phyloP scores from a whole-genome alignment of 2,329 filamentous ascomycete genomes.

The Nemania sp. region DNA sequence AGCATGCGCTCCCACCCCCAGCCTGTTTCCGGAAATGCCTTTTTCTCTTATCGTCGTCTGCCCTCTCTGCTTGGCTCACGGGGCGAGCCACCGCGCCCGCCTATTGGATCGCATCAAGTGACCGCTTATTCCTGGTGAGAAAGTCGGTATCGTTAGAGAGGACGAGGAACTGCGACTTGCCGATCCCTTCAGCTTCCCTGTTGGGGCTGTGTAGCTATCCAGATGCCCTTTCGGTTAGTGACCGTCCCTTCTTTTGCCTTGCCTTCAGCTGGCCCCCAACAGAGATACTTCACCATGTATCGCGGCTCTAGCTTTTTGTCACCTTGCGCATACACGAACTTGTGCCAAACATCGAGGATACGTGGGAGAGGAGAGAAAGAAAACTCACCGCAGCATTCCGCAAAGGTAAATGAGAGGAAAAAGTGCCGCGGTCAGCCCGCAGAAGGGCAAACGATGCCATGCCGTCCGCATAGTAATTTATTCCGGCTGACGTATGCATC shows the following conservation, averaged over 20 bases:
- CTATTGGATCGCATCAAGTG: slow-evolving; percentile 11
- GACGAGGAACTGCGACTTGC: slow-evolving; percentile 17
- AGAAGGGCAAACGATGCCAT: slow-evolving; percentile 4
- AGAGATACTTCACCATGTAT: slow-evolving; percentile 10
- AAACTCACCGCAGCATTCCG: background rate
- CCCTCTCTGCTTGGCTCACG: slow-evolving; percentile 13
- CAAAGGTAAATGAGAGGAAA: background rate
- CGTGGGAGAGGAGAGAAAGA: too few relatives aligned
- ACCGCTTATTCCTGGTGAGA: slow-evolving; percentile 18
- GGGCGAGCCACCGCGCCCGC: slow-evolving; percentile 5
- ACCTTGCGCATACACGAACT: too few relatives aligned
- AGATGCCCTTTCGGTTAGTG: slow-evolving; percentile 19
- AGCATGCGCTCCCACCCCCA: slow-evolving; percentile 2
- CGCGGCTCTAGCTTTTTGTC: slow-evolving; percentile 10
- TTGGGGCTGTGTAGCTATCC: slow-evolving; percentile 23
- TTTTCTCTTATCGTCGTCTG: slow-evolving; percentile 19
- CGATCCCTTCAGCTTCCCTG: slow-evolving; percentile 24
- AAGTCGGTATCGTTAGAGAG: slow-evolving; percentile 12
- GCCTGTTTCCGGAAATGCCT: slow-evolving; percentile 16
- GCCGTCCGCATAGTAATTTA: background rate
- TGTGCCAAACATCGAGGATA: too few relatives aligned
- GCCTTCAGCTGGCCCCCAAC: slow-evolving; percentile 37
- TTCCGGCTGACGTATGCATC: slow-evolving; percentile 18
- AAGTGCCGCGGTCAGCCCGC: background rate
- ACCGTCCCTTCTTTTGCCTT: slow-evolving; percentile 31